Conservation (phyloP, 2,329 filamentous ascomycete species). For the Aureobasidium sp. region DNA sequence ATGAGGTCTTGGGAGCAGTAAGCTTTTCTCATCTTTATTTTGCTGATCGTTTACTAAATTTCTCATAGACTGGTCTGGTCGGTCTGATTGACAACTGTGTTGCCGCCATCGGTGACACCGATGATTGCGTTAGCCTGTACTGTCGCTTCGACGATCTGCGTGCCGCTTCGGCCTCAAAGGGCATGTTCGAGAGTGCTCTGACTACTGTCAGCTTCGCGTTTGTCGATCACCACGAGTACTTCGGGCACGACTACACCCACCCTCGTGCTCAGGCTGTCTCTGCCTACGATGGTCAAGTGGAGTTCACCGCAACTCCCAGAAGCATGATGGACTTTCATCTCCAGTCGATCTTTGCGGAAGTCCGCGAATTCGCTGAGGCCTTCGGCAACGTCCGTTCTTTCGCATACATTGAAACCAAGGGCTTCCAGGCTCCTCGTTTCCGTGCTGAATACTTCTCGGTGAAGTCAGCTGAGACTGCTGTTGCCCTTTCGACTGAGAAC, state of each 20-base stretch:
- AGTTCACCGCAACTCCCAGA: slow-evolving; percentile 16
- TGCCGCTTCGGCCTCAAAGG: slow-evolving; percentile 21
- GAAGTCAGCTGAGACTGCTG: slow-evolving; percentile 16
- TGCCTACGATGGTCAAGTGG: slow-evolving; percentile 23
- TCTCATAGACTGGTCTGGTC: background rate
- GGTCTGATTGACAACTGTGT: background rate
- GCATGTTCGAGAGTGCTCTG: slow-evolving; percentile 14
- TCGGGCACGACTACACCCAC: background rate
- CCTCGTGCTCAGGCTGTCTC: slow-evolving; percentile 7
- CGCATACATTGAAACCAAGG: slow-evolving; percentile 5
- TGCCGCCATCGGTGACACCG: background rate
- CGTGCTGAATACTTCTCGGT: slow-evolving; percentile 23
- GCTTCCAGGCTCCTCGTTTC: slow-evolving; percentile 18
- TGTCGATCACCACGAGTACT: slow-evolving; percentile 15
- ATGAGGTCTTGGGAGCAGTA: background rate
- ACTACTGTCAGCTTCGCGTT: slow-evolving; percentile 9
- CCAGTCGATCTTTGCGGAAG: slow-evolving; percentile 9
- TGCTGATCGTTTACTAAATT: background rate
- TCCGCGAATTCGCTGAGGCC: slow-evolving; percentile 15
- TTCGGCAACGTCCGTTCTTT: slow-evolving; percentile 21
- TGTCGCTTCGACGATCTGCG: slow-evolving; percentile 32
- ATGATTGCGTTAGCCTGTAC: slow-evolving; percentile 11
- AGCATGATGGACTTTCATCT: slow-evolving; percentile 15
- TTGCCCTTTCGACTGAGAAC: background rate
- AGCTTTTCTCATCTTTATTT: background rate